Percentiles rank a stretch among this genome's conserved stretches.
Evolutionary conservation across 2,329 filamentous ascomycete genomes (phyloP).

Genomic region (Ophiosphaerella herpotricha): DNA sequence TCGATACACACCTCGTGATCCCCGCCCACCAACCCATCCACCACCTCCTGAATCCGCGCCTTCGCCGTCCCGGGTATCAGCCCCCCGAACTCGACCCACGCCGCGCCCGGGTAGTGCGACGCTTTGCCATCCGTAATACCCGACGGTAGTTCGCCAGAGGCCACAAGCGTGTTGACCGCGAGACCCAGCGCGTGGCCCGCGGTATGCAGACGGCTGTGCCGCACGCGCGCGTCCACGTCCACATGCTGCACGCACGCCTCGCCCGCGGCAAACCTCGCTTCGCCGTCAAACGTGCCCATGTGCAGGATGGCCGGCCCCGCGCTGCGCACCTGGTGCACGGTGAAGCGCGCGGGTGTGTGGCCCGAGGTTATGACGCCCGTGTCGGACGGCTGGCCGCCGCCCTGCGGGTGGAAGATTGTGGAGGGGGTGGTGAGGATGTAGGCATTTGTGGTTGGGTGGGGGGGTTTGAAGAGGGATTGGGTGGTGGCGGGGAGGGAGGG

Average conservation of each 20-base stretch:
- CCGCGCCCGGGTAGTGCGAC: constrained; percentile 70
- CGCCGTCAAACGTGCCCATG: constrained; percentile 60
- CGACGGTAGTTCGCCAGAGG: constrained; percentile 35
- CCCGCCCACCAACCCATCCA: constrained; percentile 62
- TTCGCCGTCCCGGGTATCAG: constrained; percentile 62
- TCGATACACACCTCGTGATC: constrained; percentile 55
- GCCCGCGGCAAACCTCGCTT: background rate
- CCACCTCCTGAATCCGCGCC: constrained; percentile 60
- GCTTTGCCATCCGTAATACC: constrained; percentile 71
- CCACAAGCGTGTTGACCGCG: constrained; percentile 66
- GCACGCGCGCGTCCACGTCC: constrained; percentile 62
- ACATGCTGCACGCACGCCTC: constrained; percentile 61
- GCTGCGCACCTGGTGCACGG: constrained; percentile 62
- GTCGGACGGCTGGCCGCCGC: constrained; percentile 74
- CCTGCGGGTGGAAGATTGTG: constrained; percentile 78
- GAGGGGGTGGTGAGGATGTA: constrained; percentile 64
- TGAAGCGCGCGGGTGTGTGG: constrained; percentile 48
- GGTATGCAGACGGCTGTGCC: constrained; percentile 73
- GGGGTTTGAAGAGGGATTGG: constrained; percentile 64
- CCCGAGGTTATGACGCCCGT: constrained; percentile 58
- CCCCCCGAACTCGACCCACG: constrained; percentile 69
- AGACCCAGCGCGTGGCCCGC: constrained; percentile 73
- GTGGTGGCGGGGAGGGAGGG: constrained; percentile 57
- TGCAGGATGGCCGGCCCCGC: constrained; percentile 65
- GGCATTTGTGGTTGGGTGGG: constrained; percentile 42